Evolutionary conservation across 345 rosid species (phyloP).

Genomic region (Tarenaya hassleriana): DNA sequence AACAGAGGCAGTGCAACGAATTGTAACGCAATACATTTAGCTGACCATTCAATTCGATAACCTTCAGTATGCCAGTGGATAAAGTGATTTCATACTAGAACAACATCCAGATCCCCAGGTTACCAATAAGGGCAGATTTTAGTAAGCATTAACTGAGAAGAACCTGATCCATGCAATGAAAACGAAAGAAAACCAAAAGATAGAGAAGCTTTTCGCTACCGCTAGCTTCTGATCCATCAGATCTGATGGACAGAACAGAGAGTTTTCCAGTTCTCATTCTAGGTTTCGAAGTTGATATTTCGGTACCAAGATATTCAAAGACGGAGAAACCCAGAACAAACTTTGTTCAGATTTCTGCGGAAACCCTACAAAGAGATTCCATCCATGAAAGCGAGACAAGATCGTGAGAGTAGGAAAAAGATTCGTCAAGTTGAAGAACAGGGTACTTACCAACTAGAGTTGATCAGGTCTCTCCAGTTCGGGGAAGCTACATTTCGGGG

Average conservation of each 20-base stretch:
- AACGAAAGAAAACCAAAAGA: not conserved
- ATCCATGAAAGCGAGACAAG: not conserved
- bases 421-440: not conserved
- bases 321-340: not conserved
- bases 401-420: not conserved
- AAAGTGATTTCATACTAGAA: not conserved
- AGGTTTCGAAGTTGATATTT: not conserved
- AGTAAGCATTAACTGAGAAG: not conserved
- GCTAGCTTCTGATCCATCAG: not conserved
- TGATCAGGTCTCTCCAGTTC: slow-evolving; percentile 93
- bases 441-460: slow-evolving; percentile 70
- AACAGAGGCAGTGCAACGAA: no score
- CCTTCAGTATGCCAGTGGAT: no score
- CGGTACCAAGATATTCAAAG: not conserved
- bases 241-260: slow-evolving; percentile 5
- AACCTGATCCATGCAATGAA: not conserved
- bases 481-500: slow-evolving; percentile 83
- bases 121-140: no score
- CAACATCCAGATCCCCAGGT: no score
- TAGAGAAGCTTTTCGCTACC: no score
- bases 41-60: not conserved
- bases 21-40: no score
- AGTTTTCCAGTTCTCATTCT: not conserved
- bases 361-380: no score
- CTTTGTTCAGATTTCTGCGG: not conserved